Base-by-base conservation (phyloP, 192 early-diverging fungal species). In the Chytriomyces sp. region DNA sequence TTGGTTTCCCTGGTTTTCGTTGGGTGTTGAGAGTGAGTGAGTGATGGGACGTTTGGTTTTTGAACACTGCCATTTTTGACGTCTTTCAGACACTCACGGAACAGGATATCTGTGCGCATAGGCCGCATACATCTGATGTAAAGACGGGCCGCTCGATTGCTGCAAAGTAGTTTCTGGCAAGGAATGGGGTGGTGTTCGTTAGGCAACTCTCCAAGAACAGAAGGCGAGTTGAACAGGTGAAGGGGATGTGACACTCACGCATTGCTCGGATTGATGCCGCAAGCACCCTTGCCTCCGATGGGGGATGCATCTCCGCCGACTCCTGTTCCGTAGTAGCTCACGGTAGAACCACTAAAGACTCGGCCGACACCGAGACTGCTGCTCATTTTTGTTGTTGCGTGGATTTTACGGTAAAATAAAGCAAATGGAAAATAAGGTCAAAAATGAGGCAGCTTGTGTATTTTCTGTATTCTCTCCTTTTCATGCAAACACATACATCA, bases 141-240 rank as follows among this genome's bases (percentile, higher is more conserved):
- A 64, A 43, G 13, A 75, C 3, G 24, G 53, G 26, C 6, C 16
- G 64, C 18, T 28, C 13, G 7, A 75, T 57, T 3, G 73, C 73
- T 11, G 73, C 73, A 62, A 75, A 75, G 73, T 75, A 75, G 68
- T 53, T 69, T 53, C 68, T 69, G 53, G 13, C 53, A n/a, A 13
- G 1, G 68, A 53, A 26, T 23, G n/a, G 5, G 5, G 20, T 1
- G 44, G 45, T 3, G 66, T 67, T 46, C 5, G 5, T 13, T 45
- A 47, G 28, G 13, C 44, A 6, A 47, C 66, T 64, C 23, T 16
- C 62, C 28, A 20, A 20, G 53, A 20, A 20, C 3, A 20, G 13
- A 57, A 57, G 5, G 53, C 53, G 2, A 57, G 53, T 57, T 3
- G 13, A 20, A 57, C 13, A 18, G n/a, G n/a, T 28, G 16, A 26